Evolutionary conservation across 768 basidiomycete species (phyloP).

Genomic region (Clathrus columnatus): DNA sequence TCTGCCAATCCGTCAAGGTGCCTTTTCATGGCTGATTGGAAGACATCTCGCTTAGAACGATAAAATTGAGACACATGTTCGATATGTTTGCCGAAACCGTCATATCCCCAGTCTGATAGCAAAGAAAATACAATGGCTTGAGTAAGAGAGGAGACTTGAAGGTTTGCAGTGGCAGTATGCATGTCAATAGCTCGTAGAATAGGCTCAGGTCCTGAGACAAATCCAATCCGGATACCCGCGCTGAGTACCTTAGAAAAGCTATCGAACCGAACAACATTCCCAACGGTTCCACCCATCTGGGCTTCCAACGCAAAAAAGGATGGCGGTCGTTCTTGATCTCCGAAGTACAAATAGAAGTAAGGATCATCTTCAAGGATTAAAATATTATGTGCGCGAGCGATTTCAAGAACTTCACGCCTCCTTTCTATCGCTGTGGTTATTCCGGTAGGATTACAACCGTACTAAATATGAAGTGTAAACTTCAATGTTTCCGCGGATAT

Average conservation of each 20-base stretch:
- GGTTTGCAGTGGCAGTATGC: constrained; percentile 56
- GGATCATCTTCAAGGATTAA: constrained; percentile 87
- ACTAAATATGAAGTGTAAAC: constrained; percentile 30
- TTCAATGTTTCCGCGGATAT: not conserved
- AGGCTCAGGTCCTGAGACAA: constrained; percentile 62
- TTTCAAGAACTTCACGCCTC: constrained; percentile 58
- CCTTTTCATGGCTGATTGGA: constrained; percentile 65
- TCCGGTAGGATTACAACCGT: constrained; percentile 84
- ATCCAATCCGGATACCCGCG: constrained; percentile 73
- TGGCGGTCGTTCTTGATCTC: constrained; percentile 48
- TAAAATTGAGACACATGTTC: constrained; percentile 66
- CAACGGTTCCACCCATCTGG: constrained; percentile 36
- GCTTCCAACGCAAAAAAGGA: constrained; percentile 80
- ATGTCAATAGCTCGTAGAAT: constrained; percentile 63
- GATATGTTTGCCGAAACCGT: constrained; percentile 65
- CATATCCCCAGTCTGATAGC: constrained; percentile 64
- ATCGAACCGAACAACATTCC: constrained; percentile 82
- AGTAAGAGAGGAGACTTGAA: constrained; percentile 56
- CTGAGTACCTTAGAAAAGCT: constrained; percentile 80
- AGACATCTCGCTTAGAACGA: constrained; percentile 61
- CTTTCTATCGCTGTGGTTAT: constrained; percentile 65
- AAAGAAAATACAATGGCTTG: constrained; percentile 54
- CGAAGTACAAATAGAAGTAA: constrained; percentile 61
- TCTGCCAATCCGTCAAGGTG: constrained; percentile 73
- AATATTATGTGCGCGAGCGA: constrained; percentile 67